A percentile compares a stretch with the other conserved stretches of the same genome.
Conservation (phyloP, 2,329 filamentous ascomycete species). For the Alternaria brassicae region DNA sequence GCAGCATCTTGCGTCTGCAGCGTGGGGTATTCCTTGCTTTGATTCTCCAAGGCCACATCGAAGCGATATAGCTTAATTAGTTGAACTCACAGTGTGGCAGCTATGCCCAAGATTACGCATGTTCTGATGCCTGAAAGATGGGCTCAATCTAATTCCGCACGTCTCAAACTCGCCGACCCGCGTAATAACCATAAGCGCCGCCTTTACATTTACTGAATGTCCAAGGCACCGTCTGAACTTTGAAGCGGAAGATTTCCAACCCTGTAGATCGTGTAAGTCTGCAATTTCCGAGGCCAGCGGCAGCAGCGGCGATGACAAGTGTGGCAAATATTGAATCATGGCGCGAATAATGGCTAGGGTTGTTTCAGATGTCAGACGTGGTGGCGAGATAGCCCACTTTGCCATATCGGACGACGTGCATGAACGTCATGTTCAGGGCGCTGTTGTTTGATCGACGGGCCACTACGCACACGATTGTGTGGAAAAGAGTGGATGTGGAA, state of each 20-base stretch:
- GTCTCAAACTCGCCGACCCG: neutral
- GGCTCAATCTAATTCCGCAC: constrained; percentile 1
- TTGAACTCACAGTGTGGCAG: constrained; percentile 6
- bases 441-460: constrained; percentile 15
- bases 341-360: neutral
- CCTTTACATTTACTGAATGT: neutral
- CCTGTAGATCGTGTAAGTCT: constrained; percentile 1
- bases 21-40: neutral
- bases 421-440: constrained; percentile 15
- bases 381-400: constrained; percentile 10
- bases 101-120: neutral
- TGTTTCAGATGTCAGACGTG: constrained; percentile 15
- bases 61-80: neutral
- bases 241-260: neutral
- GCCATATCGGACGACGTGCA: constrained; percentile 13
- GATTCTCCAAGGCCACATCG: neutral
- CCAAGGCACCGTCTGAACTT: constrained; percentile 2
- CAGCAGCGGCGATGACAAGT: neutral
- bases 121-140: constrained; percentile 8
- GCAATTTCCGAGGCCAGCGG: constrained; percentile 10
- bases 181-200: constrained; percentile 4
- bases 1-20: neutral
- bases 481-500: constrained; percentile 6
- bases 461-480: constrained; percentile 9
- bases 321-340: constrained; percentile 6